A percentile compares a stretch with the other conserved stretches of the same genome.
Conservation (phyloP, 352 stramenopile genomes). For the Globisporangium okanoganense region DNA sequence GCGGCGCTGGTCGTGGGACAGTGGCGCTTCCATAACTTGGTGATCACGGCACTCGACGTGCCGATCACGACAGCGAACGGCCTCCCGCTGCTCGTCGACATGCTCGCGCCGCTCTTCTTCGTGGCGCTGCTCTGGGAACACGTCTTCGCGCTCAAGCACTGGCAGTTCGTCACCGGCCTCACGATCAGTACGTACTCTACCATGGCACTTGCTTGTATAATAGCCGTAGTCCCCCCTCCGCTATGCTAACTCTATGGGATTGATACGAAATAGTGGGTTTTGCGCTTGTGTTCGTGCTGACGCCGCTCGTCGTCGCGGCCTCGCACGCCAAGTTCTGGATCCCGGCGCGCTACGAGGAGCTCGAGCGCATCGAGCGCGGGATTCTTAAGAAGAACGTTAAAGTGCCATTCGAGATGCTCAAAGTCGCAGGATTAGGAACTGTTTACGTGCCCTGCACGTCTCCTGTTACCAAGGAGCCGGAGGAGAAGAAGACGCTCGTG, state of each 20-base stretch:
- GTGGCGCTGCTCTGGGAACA: constrained; percentile 26
- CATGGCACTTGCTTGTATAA: neutral
- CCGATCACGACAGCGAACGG: constrained; percentile 19
- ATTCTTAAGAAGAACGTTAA: constrained; percentile 41
- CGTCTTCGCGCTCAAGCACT: constrained; percentile 27
- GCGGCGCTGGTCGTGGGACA: constrained; percentile 40
- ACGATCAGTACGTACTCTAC: constrained; percentile 27
- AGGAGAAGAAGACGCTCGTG: constrained; percentile 37
- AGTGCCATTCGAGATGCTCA: constrained; percentile 39
- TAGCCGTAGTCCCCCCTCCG: too few relatives aligned
- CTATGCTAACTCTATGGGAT: neutral
- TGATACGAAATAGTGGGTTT: constrained; percentile 18
- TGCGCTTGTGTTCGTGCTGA: constrained; percentile 25
- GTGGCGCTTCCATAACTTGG: constrained; percentile 36
- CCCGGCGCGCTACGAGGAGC: constrained; percentile 37
- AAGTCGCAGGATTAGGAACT: constrained; percentile 56
- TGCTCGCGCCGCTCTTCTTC: constrained; percentile 22
- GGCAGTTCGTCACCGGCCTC: constrained; percentile 23
- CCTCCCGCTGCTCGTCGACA: constrained; percentile 22
- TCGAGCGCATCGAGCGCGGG: constrained; percentile 45
- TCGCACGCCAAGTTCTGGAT: constrained; percentile 44
- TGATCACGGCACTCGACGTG: constrained; percentile 33
- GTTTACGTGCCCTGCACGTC: constrained; percentile 50
- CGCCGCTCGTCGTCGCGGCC: constrained; percentile 29
- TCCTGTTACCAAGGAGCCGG: constrained; percentile 2